Base-by-base conservation (phyloP, 2,329 filamentous ascomycete species). In the Graphium sp. region DNA sequence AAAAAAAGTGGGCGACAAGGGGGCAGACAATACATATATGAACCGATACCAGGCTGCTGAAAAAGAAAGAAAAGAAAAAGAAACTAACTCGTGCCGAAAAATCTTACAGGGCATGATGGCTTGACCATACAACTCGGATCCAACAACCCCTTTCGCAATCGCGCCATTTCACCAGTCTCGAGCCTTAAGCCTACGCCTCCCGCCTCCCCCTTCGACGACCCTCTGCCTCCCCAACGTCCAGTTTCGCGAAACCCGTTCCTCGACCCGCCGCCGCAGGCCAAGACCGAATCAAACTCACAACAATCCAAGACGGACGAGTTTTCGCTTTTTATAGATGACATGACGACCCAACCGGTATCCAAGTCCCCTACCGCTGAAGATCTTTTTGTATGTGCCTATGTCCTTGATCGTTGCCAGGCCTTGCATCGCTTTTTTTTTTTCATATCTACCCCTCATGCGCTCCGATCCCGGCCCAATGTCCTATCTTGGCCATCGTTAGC, bases 141-240 rank as follows among this genome's bases (percentile, higher is more conserved):
- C 49, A 84, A 84, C 63, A 85, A 85, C 48, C 79, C 79, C 36
- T 85, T 71, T 44, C 74, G 78, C 57, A 81, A 81, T 51, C 71
- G 75, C 44, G 70, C 74, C 37, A 58, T 61, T 21, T 80, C 76
- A 37, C 74, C 67, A 28, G 48, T 35, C 15, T 35, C 34, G 26
- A 28, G 32, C 21, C 53, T 30, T 49, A 43, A 37, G 35, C 45
- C 45, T 42, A 56, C 24, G 40, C 43, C 53, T 48, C 56, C 55
- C 39, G 52, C 51, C 36, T 74, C 66, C 37, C 72, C 65, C 35
- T 71, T 72, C 45, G 67, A 70, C 51, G 66, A 72, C 50, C 60
- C 56, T 14, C 27, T 32, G 22, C 37, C 51, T 37, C 54, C 58
- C 40, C 53, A 58, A 41, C 65, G 74, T 44, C 74, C 74, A 32